Evolutionary conservation across 83 land plant species (phyloP).

Genomic region (Isoetes engelmannii): DNA sequence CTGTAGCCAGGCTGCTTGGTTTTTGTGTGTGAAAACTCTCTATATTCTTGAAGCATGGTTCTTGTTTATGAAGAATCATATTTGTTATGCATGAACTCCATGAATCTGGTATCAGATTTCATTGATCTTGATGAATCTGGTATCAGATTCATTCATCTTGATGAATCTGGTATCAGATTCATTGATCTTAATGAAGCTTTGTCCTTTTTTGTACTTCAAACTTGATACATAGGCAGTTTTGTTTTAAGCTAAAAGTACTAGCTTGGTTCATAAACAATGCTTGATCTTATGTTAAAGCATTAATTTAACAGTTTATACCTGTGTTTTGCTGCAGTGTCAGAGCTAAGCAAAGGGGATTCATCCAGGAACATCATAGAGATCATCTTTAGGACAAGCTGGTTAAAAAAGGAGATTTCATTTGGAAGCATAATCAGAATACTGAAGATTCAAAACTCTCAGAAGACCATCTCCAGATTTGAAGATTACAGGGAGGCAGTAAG

Average conservation of each 20-base stretch:
- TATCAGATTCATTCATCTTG: neutral
- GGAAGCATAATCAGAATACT: slow-evolving; percentile 65
- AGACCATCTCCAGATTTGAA: slow-evolving; percentile 63
- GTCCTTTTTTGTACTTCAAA: neutral
- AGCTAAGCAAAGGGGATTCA: slow-evolving; percentile 77
- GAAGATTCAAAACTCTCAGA: slow-evolving; percentile 78
- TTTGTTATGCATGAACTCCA: neutral
- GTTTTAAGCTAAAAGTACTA: too few relatives aligned
- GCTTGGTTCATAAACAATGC: too few relatives aligned
- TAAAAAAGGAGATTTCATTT: slow-evolving; percentile 46
- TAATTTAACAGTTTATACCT: neutral
- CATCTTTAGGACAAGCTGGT: slow-evolving; percentile 83
- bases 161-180: neutral
- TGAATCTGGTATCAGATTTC: neutral
- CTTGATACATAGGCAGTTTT: neutral
- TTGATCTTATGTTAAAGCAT: too few relatives aligned
- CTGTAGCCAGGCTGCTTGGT: neutral
- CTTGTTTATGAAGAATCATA: too few relatives aligned
- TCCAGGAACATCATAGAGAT: slow-evolving; percentile 91
- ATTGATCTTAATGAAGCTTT: neutral
- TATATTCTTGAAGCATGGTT: too few relatives aligned
- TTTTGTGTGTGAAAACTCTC: neutral
- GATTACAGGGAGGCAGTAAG: slow-evolving; percentile 74
- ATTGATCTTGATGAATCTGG: neutral
- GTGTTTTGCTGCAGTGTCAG: slow-evolving; percentile 52